Evolutionary conservation across 1,139 yeast genomes (phyloP), one percentile per base, ranked within the genome.

Genomic region (Zygosaccharomyces pseudobailii): DNA sequence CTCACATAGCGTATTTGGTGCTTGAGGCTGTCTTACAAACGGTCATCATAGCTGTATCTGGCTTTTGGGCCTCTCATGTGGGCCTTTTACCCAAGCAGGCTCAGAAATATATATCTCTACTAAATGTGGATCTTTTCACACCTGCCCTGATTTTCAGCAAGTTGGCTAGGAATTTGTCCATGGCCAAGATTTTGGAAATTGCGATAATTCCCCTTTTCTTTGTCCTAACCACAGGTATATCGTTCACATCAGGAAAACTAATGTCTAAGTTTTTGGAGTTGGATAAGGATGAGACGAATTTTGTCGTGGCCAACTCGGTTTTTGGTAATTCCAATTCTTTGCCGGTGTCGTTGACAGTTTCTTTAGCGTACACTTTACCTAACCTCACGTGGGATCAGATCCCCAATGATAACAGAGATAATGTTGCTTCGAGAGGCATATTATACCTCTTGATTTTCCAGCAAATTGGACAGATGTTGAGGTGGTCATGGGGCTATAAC

Each of bases 401-500:
- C 35, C 77, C 73, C 8, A 75, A 76, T 58, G 92, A 84, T 61
- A 68, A 73, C 20, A 72, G 82, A 34, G 86, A 82, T 55, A 78
- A 79, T 56, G 79, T 84, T 41, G 89, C 90, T 1, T 79, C 87
- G 19, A 74, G 92, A 61, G 90, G 90, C 50, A 80, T 84, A 37
- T 70, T 84, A 50, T 84, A 84, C 65, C 69, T 84, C 46, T 69
- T 84, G 52, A 82, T 84, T 46, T 84, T 83, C 64, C 90, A 84
- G 65, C 92, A 84, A 63, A 74, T 84, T 67, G 90, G 90, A 19
- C 90, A 84, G 65, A 78, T 84, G 53, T 69, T 84, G 52, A 74
- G 90, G 62, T 84, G 92, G 90, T 80, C 87, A 23, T 84, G 90
- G 89, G 92, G 92, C 33, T 84, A 79, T 62, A 84, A 84, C 62